Conservation (phyloP, 108 stramenopile genomes). For the Cyclotella atomus region DNA sequence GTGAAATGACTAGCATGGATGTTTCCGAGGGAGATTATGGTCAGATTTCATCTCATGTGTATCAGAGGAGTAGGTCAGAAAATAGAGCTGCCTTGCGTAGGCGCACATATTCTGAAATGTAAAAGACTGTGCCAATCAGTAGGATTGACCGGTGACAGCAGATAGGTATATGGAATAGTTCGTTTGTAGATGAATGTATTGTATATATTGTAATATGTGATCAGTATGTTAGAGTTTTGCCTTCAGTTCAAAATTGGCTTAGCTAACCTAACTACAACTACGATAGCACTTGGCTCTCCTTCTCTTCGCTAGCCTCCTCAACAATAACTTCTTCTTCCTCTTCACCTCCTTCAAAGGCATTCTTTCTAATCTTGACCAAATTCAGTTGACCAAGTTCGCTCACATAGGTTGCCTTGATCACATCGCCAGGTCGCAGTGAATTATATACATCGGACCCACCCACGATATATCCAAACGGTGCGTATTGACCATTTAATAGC, state of each 20-base stretch:
- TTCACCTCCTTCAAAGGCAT: slow-evolving; percentile 50
- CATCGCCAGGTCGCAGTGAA: slow-evolving; percentile 70
- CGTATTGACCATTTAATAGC: slow-evolving; percentile 77
- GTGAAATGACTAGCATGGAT: slow-evolving; percentile 10
- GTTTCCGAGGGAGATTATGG: background rate
- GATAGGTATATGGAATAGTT: background rate
- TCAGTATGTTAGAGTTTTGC: background rate
- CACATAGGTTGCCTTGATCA: slow-evolving; percentile 75
- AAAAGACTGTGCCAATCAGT: background rate
- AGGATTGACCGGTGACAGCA: background rate
- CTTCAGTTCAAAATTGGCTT: background rate
- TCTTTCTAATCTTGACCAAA: slow-evolving; percentile 74
- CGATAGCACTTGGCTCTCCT: background rate
- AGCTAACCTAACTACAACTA: background rate
- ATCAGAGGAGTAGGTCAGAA: background rate
- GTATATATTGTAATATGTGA: background rate
- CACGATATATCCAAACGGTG: slow-evolving; percentile 85
- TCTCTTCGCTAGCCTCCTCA: background rate
- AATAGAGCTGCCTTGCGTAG: background rate
- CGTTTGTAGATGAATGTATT: background rate
- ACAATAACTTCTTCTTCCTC: slow-evolving; percentile 11
- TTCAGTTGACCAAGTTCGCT: slow-evolving; percentile 77
- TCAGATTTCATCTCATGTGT: background rate
- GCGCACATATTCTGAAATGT: background rate
- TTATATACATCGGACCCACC: slow-evolving; percentile 71